Base-by-base conservation (phyloP, 805 yeast species). In the Grigorovia yakushimaensis region DNA sequence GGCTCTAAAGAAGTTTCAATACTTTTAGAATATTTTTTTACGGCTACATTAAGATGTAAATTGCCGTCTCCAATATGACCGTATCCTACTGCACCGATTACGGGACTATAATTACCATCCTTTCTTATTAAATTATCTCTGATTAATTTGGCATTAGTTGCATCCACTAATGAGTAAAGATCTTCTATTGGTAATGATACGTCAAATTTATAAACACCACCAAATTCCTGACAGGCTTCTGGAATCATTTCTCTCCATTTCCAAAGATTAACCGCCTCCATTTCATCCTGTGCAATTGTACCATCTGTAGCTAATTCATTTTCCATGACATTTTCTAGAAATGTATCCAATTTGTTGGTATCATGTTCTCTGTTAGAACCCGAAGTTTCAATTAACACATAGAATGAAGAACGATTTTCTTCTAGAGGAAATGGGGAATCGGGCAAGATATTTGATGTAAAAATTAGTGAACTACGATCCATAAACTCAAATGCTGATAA, bases 61-160 rank as follows among this genome's bases (percentile, higher is more conserved):
- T 93, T 93, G 46, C 98, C 98, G 63, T 93, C 98, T 48, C 98
- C 98, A 58, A 93, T 77, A 61, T 93, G 98, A n/a, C 98, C 98
- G 60, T 91, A 93, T 0, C 98, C 98, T 54, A 91, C 81, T 10
- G 94, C 95, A 51, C 79, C 83, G 46, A 87, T 82, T 2, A 86
- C 97, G 2, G 97, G 96, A 43, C 62, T 64, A 30, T 59, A 49
- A 3, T 74, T 72, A 39, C 77, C 83, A 15, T 13, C 15, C 3
- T 11, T 8, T 33, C 80, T 78, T 20, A 81, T 68, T 47, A 91
- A 67, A 2, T 76, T 81, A 27, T 75, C 73, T 33, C 73, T 78
- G 1, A 50, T 58, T 52, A 93, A 71, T 56, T 76, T 76, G 41
- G 66, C 78, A 54, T 82, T 77, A n/a, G 82, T 81, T 6, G 83